Base-by-base conservation (phyloP, 1,139 yeast genomes). In the Hanseniaspora gamundiae region DNA sequence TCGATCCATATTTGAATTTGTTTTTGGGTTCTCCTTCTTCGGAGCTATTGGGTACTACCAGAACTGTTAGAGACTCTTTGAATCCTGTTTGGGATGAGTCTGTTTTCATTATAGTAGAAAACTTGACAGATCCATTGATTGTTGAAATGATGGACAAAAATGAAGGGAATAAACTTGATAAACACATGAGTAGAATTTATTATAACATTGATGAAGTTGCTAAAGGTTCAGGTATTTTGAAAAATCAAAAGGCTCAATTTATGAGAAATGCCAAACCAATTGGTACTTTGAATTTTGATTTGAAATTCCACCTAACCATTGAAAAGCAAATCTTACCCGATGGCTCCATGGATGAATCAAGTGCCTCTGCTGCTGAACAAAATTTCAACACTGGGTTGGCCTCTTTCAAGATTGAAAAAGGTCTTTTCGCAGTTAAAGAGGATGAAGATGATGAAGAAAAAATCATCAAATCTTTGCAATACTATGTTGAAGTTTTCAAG, bases 321-420 rank as follows among this genome's bases (percentile, higher is more conserved):
- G 86, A 81, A 60, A 80, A 94, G 30, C 72, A 75, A 45, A 73
- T 71, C 51, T 73, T 80, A 53, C 87, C 85, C 3, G 95, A 86
- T 63, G 97, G 96, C 45, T 81, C 93, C 8, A 69, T 73, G 42
- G 80, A 77, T 52, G 19, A 31, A 2, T 86, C 84, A 2, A 95
- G 85, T 62, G 97, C 95, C 43, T 82, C 93, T 9, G 69, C 73
- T 42, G 80, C 77, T 51, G 88, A 94, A 41, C 95, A 95, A 43
- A 95, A 87, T 53, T 76, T 86, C 61, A 87, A 86, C 63, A 85
- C 96, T 17, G 98, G 98, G 70, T 80, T 91, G 55, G 78, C 82
- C 24, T 74, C 80, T 56, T 61, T 82, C 26, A 45, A 49, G 13
- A 44, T 58, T 31, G 57, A 58, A 35, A 60, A 59, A 39, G 53